Evolutionary conservation across 2,329 filamentous ascomycete species (phyloP), one percentile per base, ranked within the genome.

Genomic region (Xylariales sp.): DNA sequence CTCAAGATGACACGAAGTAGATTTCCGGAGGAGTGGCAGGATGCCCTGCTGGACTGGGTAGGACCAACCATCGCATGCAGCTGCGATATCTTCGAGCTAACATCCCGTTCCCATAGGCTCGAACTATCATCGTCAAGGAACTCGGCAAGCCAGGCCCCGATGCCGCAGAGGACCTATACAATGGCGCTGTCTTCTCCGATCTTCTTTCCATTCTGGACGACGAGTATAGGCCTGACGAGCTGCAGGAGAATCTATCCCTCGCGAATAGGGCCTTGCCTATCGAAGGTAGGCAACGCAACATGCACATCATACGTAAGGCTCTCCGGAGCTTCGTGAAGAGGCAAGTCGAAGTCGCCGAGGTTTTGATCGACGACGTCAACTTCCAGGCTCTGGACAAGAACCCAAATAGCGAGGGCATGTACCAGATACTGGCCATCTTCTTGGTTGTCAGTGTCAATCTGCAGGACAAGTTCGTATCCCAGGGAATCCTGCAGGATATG

Each of bases 401-500:
- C 48, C 71, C 74, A 19, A 74, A 78, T 51, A 64, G 67, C 19
- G 66, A 74, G 48, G 71, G 74, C 47, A 71, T 79, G 65, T 62
- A 68, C 42, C 66, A 83, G 67, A 66, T 85, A 38, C 65, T 85
- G 31, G 78, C 78, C 44, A 68, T 84, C 42, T 72, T 84, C 56
- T 67, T 85, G 16, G 73, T 81, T n/a, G 78, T 78, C 19, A 74
- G 81, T 47, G 71, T 74, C 55, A 80, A 79, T 10, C 72, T 76
- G 19, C 73, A 78, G 40, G 71, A 71, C 43, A 67, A 69, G 24
- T 65, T 65, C 52, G 81, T 80, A 54, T 69, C 84, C 32, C 59
- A 58, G 6, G 59, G 61, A 16, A 69, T 76, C 28, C 63, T 64
- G 43, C 56, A 58, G 24, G 57, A 49, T 37, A 52, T 74, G 20